Base-by-base conservation (phyloP, 2,329 filamentous ascomycete genomes). In the Botrytis aclada region DNA sequence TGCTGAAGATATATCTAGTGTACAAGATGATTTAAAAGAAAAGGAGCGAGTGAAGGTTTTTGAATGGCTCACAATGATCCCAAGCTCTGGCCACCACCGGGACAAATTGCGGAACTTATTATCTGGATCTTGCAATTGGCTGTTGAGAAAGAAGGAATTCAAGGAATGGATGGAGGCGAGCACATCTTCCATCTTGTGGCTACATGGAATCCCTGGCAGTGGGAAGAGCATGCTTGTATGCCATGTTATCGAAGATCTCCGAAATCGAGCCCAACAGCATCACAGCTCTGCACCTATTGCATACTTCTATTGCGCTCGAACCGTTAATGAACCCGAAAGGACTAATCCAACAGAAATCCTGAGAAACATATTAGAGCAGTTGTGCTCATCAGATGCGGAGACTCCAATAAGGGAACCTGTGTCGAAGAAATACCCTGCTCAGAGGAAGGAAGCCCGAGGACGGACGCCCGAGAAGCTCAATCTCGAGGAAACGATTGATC, bases 161-260 rank as follows among this genome's bases (percentile, higher is more conserved):
- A 70, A 71, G 29, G 69, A 78, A 58, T 81, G 79, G 80, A 76
- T 77, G 61, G 74, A 77, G 41, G 74, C 76, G 18, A 80, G 78
- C 72, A 73, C 70, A 25, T 82, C 79, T 4, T 80, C 80, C 2
- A 79, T 82, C 20, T 73, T 82, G 41, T 82, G 79, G 80, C 77
- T 82, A 12, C 78, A 81, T 76, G 80, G 81, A 4, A 80, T 80
- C 71, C 77, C 77, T 32, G 80, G 80, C 34, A 81, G 77, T 69
- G 78, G 80, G 81, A 82, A 82, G 73, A 82, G 76, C 74, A 81
- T 80, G 71, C 76, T 81, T 37, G 74, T 79, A 43, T 56, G 37
- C 41, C 39, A 58, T 74, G 63, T 74, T 32, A 76, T 75, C 47
- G 72, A 75, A 62, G 43, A 75, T 66, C 63, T 41, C 1, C 47